Evolutionary conservation across 2,329 filamentous ascomycete species (phyloP), one percentile per base, ranked within the genome.

Genomic region (Colletotrichum somersetense): DNA sequence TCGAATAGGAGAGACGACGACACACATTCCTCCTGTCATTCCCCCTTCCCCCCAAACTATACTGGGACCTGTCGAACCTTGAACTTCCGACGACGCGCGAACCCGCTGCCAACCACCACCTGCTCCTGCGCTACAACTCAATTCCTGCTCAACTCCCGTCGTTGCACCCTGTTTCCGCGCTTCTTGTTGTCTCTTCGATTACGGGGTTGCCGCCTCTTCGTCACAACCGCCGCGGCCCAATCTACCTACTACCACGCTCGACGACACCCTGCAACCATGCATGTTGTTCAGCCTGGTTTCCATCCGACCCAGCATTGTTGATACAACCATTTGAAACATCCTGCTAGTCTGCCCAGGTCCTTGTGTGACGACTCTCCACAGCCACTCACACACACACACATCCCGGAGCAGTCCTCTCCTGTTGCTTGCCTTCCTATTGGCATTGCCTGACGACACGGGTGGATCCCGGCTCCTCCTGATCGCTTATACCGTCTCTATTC

Each of bases 301-400:
- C 71, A 67, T 67, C 73, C 63, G 58, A 61, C 65, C 74, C 71
- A 76, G 75, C 75, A 77, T 77, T 77, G 75, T 77, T 76, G 75
- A 77, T 73, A 74, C 76, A 62, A 72, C 72, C 73, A 75, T 72
- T 73, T 77, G 76, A 77, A 77, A 77, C 76, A 73, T 52, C 69
- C 59, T 73, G 72, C 72, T 73, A 61, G 64, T 62, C 67, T 55
- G 71, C 67, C 67, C 71, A 73, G 46, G 61, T 71, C 50, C 62
- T 62, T 73, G 71, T 67, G 67, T 71, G 71, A 73, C 71, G 67
- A 46, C 71, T 57, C 56, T 44, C 61, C 72, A 59, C 69, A 67
- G 68, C 66, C 71, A 71, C 71, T 48, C 52, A 70, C 72, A 59
- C 69, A 67, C 65, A 62, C 71, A 71, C 71, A 55, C 52, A 70